Percentiles rank a stretch among this genome's conserved stretches.
Conservation (phyloP, 2,329 filamentous ascomycete species). For the Apiospora koreana region DNA sequence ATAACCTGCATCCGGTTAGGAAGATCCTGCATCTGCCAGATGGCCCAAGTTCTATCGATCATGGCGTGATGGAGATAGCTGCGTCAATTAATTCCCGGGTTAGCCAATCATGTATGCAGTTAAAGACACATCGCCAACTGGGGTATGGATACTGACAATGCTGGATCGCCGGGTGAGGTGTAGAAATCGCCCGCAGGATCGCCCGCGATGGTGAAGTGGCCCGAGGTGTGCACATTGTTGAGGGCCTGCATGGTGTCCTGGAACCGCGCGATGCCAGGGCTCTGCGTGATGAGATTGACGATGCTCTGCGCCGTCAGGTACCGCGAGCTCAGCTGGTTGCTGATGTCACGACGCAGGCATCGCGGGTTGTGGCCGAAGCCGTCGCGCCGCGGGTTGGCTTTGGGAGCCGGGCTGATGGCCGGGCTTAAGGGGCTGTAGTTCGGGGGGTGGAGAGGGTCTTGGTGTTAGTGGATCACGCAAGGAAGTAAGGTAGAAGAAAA, state of each 20-base stretch:
- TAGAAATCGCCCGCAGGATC: constrained; percentile 26
- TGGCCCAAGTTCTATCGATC: not conserved
- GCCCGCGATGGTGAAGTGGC: constrained; percentile 32
- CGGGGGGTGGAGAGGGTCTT: not conserved
- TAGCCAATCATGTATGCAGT: not conserved
- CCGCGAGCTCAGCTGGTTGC: constrained; percentile 27
- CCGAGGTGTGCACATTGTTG: constrained; percentile 31
- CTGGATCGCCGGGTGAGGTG: constrained; percentile 22
- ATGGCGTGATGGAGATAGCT: constrained; percentile 3
- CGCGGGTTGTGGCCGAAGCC: constrained; percentile 38
- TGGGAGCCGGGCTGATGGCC: constrained; percentile 26
- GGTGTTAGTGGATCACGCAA: constrained; percentile 10
- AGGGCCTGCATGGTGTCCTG: constrained; percentile 36
- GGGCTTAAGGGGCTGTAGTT: constrained; percentile 21
- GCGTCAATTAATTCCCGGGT: not conserved
- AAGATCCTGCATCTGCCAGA: constrained; percentile 4
- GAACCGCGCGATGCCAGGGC: constrained; percentile 33
- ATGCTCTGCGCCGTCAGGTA: constrained; percentile 22
- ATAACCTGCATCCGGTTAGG: constrained; percentile 5
- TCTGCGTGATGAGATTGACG: constrained; percentile 23
- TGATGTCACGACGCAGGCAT: constrained; percentile 31
- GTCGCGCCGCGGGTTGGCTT: constrained; percentile 32
- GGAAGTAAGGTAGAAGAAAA: not conserved
- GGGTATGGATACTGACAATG: no score
- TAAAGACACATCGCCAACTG: no score